Percentiles rank a stretch among this genome's conserved stretches.
Conservation (phyloP, 768 basidiomycete species). For the Austroboletus eburneus region DNA sequence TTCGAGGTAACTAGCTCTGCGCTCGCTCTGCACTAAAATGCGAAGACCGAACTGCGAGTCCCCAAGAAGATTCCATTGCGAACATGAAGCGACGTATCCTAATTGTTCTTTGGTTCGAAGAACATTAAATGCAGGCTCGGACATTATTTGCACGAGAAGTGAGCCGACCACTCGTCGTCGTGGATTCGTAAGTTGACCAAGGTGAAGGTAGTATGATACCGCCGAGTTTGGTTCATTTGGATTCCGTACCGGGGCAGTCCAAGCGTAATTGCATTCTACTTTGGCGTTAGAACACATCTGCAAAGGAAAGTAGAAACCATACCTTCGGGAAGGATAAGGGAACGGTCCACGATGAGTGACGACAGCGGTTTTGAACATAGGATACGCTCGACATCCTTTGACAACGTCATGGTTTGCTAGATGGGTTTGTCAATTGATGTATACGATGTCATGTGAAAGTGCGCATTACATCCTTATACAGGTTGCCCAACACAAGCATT, state of each 20-base stretch:
- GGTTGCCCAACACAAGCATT: slow-evolving; percentile 79
- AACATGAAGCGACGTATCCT: slow-evolving; percentile 82
- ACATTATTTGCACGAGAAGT: slow-evolving; percentile 77
- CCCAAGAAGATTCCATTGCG: slow-evolving; percentile 54
- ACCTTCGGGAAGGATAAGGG: slow-evolving; percentile 72
- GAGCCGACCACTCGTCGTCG: slow-evolving; percentile 60
- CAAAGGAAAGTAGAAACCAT: slow-evolving; percentile 12
- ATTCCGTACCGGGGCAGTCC: slow-evolving; percentile 68
- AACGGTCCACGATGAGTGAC: slow-evolving; percentile 35
- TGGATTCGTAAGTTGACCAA: slow-evolving; percentile 65
- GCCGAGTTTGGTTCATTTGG: slow-evolving; percentile 83
- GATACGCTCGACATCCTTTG: slow-evolving; percentile 65
- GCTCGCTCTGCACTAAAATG: slow-evolving; percentile 87
- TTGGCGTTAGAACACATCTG: slow-evolving; percentile 10
- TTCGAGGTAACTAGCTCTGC: slow-evolving; percentile 75
- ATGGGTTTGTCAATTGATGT: slow-evolving; percentile 2
- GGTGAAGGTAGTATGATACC: slow-evolving; percentile 79
- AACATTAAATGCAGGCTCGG: slow-evolving; percentile 89
- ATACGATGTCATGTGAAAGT: neutral
- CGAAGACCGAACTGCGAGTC: slow-evolving; percentile 71
- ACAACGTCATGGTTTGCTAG: slow-evolving; percentile 75
- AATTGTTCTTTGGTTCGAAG: slow-evolving; percentile 94
- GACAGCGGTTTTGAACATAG: slow-evolving; percentile 50
- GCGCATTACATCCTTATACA: slow-evolving; percentile 71
- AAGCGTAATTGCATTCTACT: slow-evolving; percentile 67